Evolutionary conservation across 2,329 filamentous ascomycete species (phyloP).

Genomic region (Chaetomium olivaceum): DNA sequence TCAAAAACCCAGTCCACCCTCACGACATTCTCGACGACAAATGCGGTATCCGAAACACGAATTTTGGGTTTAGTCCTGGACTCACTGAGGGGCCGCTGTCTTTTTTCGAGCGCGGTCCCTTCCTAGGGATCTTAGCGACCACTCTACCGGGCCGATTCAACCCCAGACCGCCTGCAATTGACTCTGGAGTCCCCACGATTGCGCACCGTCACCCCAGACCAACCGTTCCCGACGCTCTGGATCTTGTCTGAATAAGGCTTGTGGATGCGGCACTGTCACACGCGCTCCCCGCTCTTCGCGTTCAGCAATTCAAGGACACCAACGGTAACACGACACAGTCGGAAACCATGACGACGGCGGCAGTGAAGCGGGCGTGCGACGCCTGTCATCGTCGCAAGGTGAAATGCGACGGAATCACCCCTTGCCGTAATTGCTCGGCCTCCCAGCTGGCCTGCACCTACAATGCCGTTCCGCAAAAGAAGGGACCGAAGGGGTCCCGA

Average conservation of each 20-base stretch:
- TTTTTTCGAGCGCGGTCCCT: slow-evolving; percentile 19
- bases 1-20: neutral
- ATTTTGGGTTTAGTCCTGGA: slow-evolving; percentile 3
- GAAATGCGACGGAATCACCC: slow-evolving; percentile 70
- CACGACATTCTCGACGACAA: neutral
- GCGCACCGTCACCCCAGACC: slow-evolving; percentile 27
- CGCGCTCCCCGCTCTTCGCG: slow-evolving; percentile 27
- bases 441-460: slow-evolving; percentile 71
- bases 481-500: slow-evolving; percentile 71
- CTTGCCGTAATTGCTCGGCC: slow-evolving; percentile 69
- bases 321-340: slow-evolving; percentile 21
- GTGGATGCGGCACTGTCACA: slow-evolving; percentile 32
- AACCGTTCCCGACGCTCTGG: slow-evolving; percentile 22
- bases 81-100: slow-evolving; percentile 4
- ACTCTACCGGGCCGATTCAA: slow-evolving; percentile 35
- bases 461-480: slow-evolving; percentile 74
- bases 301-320: slow-evolving; percentile 17
- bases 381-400: slow-evolving; percentile 74
- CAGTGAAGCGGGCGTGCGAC: slow-evolving; percentile 66
- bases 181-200: slow-evolving; percentile 36
- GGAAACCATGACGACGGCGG: slow-evolving; percentile 50
- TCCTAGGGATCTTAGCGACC: slow-evolving; percentile 20
- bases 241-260: slow-evolving; percentile 26
- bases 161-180: slow-evolving; percentile 32
- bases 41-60: neutral